Percentiles rank a stretch among this genome's conserved stretches.
phyloP scores from a whole-genome alignment of 768 basidiomycete genomes.

The Auriscalpium orientale region DNA sequence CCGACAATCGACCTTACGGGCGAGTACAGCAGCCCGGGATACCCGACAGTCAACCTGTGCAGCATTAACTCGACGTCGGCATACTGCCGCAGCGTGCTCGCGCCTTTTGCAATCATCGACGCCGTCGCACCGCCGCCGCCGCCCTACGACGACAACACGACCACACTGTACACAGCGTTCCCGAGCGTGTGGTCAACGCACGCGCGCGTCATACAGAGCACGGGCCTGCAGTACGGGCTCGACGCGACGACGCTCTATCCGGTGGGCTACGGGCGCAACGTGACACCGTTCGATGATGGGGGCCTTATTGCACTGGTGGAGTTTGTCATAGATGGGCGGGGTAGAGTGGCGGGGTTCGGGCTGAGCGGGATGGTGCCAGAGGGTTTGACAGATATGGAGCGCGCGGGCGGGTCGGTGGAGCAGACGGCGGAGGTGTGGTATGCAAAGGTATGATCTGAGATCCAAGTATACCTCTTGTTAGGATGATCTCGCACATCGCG shows the following conservation, averaged over 20 bases:
- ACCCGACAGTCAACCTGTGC: neutral
- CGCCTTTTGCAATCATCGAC: neutral
- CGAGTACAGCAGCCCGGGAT: neutral
- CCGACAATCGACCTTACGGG: neutral
- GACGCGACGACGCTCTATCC: neutral
- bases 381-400: neutral
- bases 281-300: neutral
- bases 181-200: neutral
- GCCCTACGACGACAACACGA: neutral
- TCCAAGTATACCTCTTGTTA: no score
- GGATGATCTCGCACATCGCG: no score
- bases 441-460: neutral
- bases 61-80: neutral
- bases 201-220: neutral
- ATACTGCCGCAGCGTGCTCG: neutral
- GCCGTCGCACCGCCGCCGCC: neutral
- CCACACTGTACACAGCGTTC: neutral
- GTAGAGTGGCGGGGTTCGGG: neutral
- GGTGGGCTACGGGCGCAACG: neutral
- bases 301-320: neutral
- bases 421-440: neutral
- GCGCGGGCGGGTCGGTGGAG: neutral
- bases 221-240: neutral
- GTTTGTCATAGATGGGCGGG: neutral
- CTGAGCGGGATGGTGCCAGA: neutral